Base-by-base conservation (phyloP, 2,329 filamentous ascomycete genomes). In the Stemphylium beticola region DNA sequence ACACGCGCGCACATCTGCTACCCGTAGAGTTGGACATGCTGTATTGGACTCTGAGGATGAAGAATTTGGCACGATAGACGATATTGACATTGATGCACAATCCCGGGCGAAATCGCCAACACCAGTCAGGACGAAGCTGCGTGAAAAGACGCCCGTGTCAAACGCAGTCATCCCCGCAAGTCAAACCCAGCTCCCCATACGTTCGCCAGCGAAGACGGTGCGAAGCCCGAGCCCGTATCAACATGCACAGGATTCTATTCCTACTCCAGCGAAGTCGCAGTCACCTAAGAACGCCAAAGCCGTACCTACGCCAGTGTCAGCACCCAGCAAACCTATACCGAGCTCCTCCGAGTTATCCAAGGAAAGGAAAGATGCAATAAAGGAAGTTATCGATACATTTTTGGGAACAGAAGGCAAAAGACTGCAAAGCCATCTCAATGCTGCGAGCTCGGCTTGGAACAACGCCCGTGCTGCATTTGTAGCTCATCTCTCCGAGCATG, bases 41-140 rank as follows among this genome's bases (percentile, higher is more conserved):
- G 66, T 73, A 4, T 24, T 72, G 51, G 71, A 72, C 33, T 74
- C 69, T 3, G 68, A 74, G 36, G 69, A 72, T 26, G 70, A 73
- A 34, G 71, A 72, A 6, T 64, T 65, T 34, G 67, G 65, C 7
- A 66, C 57, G 17, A 55, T 69, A 8, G 71, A 72, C 32, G 66
- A 68, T 7, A 61, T 67, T 46, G 68, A 73, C 8, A 33, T 63
- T n/a, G 60, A 65, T 31, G 29, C 55, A 5, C 45, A 61, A 15
- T 55, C 53, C 2, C 39, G 33, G 11, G 49, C 55, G 12, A 61
- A 53, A 29, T 58, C 64, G 26, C 51, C 53, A 4, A 62, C 53
- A 1, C 55, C 54, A 4, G 29, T 41, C 2, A 60, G 45, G 29
- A 55, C 42, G 24, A 59, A 48, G n/a, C 22, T 52, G 15, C 55